Percentiles rank a stretch among this genome's conserved stretches.
phyloP scores from a whole-genome alignment of 306 rosid genomes.

The Lagenaria siceraria region DNA sequence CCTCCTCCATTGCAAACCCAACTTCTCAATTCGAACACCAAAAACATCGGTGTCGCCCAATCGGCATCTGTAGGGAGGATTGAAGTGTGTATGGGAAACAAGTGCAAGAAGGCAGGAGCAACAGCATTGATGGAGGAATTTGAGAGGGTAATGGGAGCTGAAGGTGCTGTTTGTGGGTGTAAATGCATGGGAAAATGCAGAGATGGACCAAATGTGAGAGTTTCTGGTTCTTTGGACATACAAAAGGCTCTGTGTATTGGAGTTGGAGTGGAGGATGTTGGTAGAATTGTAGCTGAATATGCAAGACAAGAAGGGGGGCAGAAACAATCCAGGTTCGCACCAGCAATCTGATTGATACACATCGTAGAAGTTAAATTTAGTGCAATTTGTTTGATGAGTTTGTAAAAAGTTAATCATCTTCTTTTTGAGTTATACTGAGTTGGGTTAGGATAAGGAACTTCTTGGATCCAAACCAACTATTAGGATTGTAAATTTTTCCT shows the following conservation, averaged over 20 bases:
- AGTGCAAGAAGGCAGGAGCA: constrained; percentile 63
- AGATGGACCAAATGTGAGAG: constrained; percentile 73
- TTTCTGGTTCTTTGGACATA: constrained; percentile 21
- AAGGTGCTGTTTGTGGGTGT: constrained; percentile 54
- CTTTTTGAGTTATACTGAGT: not conserved
- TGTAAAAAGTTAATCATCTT: not conserved
- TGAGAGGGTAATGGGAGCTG: constrained; percentile 42
- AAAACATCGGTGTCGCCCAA: not conserved
- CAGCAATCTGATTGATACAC: constrained; percentile 2
- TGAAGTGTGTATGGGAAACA: constrained; percentile 90
- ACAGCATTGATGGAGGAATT: constrained; percentile 54
- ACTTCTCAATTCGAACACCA: not conserved
- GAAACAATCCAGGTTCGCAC: constrained; percentile 15
- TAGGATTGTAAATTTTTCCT: not conserved
- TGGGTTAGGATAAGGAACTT: not conserved
- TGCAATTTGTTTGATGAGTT: not conserved
- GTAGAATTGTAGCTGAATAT: constrained; percentile 40
- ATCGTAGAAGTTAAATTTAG: not conserved
- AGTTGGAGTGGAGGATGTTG: constrained; percentile 72
- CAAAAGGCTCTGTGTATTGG: constrained; percentile 49
- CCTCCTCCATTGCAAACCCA: constrained; percentile 9
- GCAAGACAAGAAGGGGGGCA: constrained; percentile 18
- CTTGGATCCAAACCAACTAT: not conserved
- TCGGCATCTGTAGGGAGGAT: constrained; percentile 26
- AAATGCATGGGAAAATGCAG: constrained; percentile 97